Percentiles rank a stretch among this genome's conserved stretches.
These are phyloP conservation scores for Pichia insulana DNA, from an alignment of 805 yeast species.

Conservation along the genomic window DNA sequence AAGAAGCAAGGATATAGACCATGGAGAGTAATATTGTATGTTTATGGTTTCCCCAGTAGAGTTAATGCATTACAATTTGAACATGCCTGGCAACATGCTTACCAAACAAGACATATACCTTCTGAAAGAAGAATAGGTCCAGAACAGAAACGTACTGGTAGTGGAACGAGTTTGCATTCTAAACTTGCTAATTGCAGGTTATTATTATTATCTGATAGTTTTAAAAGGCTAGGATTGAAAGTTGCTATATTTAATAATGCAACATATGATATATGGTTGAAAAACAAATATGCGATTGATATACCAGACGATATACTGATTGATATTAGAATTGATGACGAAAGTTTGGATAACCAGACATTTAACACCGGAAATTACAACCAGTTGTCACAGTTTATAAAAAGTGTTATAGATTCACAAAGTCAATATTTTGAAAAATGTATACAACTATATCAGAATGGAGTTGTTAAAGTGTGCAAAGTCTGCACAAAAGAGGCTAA, in stretches of 20 bases:
- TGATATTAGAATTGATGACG: constrained; percentile 6
- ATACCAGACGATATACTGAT: constrained; percentile 18
- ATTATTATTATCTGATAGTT: constrained; percentile 35
- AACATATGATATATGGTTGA: constrained; percentile 28
- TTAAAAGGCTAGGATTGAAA: constrained; percentile 35
- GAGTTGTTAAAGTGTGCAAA: constrained; percentile 8
- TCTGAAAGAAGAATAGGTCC: constrained; percentile 31
- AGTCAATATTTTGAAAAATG: constrained; percentile 14
- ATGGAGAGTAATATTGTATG: constrained; percentile 59
- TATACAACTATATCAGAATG: constrained; percentile 6
- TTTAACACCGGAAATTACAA: constrained; percentile 25
- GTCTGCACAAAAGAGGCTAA: constrained; percentile 11
- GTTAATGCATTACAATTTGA: constrained; percentile 72
- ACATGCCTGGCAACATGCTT: constrained; percentile 75
- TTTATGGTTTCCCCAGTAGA: constrained; percentile 65
- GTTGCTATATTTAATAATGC: constrained; percentile 36
- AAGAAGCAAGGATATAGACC: constrained; percentile 52
- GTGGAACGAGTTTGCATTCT: constrained; percentile 36
- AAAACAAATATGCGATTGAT: constrained; percentile 25
- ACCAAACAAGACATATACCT: constrained; percentile 53
- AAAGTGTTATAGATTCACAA: constrained; percentile 8
- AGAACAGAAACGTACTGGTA: constrained; percentile 20
- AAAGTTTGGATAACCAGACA: constrained; percentile 1
- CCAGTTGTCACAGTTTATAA: constrained; percentile 19
- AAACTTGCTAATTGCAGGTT: constrained; percentile 40